Conservation (phyloP, 805 yeast genomes). For the Zygotorulaspora sp. region DNA sequence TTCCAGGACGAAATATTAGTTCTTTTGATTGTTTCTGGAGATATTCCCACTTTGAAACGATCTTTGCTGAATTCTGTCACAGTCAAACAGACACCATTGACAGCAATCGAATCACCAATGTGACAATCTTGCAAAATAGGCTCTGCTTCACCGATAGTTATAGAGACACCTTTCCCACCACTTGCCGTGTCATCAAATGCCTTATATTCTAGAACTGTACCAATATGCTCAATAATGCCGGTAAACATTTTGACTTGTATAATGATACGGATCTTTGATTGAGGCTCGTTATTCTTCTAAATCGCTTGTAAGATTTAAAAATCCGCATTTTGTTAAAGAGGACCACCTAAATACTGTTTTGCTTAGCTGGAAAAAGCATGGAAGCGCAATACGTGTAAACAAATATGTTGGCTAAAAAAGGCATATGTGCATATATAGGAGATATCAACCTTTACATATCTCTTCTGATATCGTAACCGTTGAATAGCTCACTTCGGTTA, state of each 20-base stretch:
- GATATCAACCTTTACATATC: neutral
- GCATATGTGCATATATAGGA: too few relatives aligned
- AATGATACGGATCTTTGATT: neutral
- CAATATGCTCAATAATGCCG: constrained; percentile 85
- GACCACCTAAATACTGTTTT: too few relatives aligned
- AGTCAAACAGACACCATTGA: constrained; percentile 87
- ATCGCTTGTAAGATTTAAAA: too few relatives aligned
- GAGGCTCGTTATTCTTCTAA: too few relatives aligned
- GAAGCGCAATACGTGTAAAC: too few relatives aligned
- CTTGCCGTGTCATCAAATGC: constrained; percentile 21
- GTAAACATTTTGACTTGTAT: constrained; percentile 80
- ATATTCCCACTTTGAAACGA: constrained; percentile 81
- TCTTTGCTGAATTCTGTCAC: constrained; percentile 69
- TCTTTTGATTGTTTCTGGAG: constrained; percentile 85
- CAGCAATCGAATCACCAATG: constrained; percentile 88
- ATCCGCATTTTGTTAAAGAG: too few relatives aligned
- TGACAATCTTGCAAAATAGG: constrained; percentile 73
- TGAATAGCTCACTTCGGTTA: neutral
- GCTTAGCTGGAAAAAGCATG: too few relatives aligned
- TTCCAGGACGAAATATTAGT: constrained; percentile 65
- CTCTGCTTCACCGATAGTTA: constrained; percentile 58
- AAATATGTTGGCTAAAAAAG: too few relatives aligned
- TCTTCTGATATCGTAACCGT: neutral
- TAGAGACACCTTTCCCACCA: constrained; percentile 54
- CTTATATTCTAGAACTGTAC: constrained; percentile 39